Base-by-base conservation (phyloP, 176 grass and related monocot species). In the Otatea glauca region DNA sequence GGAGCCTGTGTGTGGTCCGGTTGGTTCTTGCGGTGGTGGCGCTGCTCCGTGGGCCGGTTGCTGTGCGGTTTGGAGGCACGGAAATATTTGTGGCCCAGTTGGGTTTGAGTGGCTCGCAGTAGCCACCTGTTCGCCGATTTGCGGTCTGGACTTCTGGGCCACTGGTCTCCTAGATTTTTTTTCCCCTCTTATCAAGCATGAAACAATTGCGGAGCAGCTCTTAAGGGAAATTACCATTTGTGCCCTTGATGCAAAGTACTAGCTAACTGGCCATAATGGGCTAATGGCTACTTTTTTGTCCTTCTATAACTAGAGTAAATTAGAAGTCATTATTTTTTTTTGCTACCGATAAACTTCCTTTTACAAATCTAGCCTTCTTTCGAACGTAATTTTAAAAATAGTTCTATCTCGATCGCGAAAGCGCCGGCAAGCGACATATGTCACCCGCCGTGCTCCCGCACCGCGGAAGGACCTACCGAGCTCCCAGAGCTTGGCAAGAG, bases 41-140 rank as follows among this genome's bases (percentile, higher is more conserved):
- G 69, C 7, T 74, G 68, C 70, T 60, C 61, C 76, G 50, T 68
- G 87, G 87, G 82, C 87, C 83, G 62, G 15, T 27, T 17, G 23
- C 29, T 53, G 59, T 76, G 77, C 23, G 18, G 62, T 15, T 32
- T 11, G 42, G 71, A 70, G 77, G 6, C 34, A 62, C 43, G 2
- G 41, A 38, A 29, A 20, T 76, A 65, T 89, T 89, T 81, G 71
- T 89, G 88, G 83, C 77, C 82, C 88, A 80, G 62, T 84, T 74
- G 14, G 59, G 68, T 25, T 23, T 34, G 32, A 13, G 80, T 65
- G 32, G 63, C 78, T 4, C 69, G 61, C 27, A 13, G 29, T 65
- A 72, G 41, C 73, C 80, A 83, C 37, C 67, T 73, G 66, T 56
- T 15, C 6, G 16, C 45, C 18, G n/a, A 10, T 38, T 55, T 47